These are phyloP conservation scores for Penicillium flavigenum DNA, from an alignment of 495 filamentous ascomycete genomes.

Conservation along the genomic window DNA sequence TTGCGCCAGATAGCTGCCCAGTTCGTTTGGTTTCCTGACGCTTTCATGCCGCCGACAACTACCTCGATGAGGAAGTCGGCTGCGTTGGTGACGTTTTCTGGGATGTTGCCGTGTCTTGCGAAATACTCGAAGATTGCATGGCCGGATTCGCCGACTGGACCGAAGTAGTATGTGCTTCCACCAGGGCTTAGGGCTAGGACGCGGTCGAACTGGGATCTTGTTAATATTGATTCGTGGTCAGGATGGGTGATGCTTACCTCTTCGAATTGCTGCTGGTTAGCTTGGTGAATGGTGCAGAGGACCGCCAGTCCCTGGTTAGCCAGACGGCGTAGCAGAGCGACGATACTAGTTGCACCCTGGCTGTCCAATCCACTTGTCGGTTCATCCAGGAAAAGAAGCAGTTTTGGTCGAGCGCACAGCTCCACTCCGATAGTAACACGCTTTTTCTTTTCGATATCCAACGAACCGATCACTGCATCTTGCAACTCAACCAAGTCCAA, in stretches of 20 bases:
- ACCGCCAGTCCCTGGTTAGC: conserved; percentile 65
- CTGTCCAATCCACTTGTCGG: conserved; percentile 73
- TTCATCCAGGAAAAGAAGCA: conserved; percentile 72
- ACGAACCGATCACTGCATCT: conserved; percentile 76
- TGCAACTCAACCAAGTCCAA: conserved; percentile 81
- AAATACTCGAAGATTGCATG: conserved; percentile 53
- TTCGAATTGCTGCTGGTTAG: conserved; percentile 80
- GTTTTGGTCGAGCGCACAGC: conserved; percentile 69
- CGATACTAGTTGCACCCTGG: conserved; percentile 71
- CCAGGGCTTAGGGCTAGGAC: conserved; percentile 65
- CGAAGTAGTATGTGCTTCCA: conserved; percentile 67
- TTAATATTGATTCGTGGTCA: conserved; percentile 64
- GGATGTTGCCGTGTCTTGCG: conserved; percentile 39
- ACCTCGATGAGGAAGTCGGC: conserved; percentile 90
- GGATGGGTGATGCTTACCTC: conserved; percentile 36
- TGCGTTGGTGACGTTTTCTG: conserved; percentile 58
- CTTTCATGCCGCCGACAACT: conserved; percentile 69
- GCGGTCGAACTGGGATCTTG: conserved; percentile 59
- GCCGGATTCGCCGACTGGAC: conserved; percentile 61
- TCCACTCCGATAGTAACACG: conserved; percentile 80
- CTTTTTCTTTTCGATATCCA: conserved; percentile 63
- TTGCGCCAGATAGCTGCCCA: conserved; percentile 80
- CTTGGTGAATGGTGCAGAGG: conserved; percentile 66
- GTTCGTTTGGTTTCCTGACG: conserved; percentile 61
- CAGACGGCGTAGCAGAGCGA: conserved; percentile 68